Evolutionary conservation across 1,139 yeast genomes (phyloP), one percentile per base, ranked within the genome.

Genomic region (Yarrowia galli): DNA sequence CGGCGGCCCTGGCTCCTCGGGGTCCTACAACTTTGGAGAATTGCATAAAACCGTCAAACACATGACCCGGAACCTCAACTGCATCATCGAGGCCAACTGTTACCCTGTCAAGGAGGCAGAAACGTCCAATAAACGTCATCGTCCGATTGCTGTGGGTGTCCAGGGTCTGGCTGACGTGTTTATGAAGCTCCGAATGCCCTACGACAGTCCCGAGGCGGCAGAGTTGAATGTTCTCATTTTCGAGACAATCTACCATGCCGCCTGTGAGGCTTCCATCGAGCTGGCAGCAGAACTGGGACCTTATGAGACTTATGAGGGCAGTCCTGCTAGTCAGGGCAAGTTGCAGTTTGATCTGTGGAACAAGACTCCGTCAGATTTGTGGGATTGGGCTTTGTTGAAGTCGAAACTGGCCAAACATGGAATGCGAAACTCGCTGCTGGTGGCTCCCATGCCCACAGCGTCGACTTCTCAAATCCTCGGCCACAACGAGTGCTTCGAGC

Each of bases 391-490:
- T 70, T 70, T 76, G 3, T 79, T 89, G 73, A 88, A 87, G 75
- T 78, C 76, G 22, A 80, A 83, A 43, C 79, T 89, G 71, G 79
- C 78, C 68, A 77, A 79, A 68, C 79, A 83, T 74, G 96, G 96
- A 35, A 74, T 89, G 64, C 80, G 95, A 72, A 89, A 89, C 81
- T 89, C 95, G 15, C 79, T 89, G 70, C 79, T 89, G 68, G 89
- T 89, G 54, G 96, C 91, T 0, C 92, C 93, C 60, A 89, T 89
- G 96, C 96, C 96, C 35, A 89, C 96, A n/a, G 95, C 95, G 1
- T 88, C 93, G 0, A 89, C 96, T 1, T 89, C 95, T 9, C 93
- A 89, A 77, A 89, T 89, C 69, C 80, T 89, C 71, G 96, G 95
- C 40, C 88, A 84, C 80, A 89, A 87, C 73, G 95, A 89, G 77